phyloP scores from a whole-genome alignment of 164 flowering plant genomes.

The Macadamia tetraphylla region DNA sequence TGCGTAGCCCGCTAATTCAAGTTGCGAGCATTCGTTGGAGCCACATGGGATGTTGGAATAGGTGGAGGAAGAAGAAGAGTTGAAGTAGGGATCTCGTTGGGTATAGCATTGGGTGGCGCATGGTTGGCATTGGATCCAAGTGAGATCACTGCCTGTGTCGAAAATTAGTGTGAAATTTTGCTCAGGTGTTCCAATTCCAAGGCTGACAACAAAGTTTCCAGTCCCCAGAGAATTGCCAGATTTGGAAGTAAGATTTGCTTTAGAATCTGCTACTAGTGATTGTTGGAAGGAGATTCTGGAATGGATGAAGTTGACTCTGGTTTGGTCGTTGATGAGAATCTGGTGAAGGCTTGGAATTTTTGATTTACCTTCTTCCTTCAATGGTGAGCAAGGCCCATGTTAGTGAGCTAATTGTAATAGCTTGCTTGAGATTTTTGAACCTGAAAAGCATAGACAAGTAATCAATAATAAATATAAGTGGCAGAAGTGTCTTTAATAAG shows the following conservation, averaged over 20 bases:
- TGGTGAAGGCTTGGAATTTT: background rate
- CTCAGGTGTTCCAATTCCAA: background rate
- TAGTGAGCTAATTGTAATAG: background rate
- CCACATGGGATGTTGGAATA: slow-evolving; percentile 17
- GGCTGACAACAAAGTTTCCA: background rate
- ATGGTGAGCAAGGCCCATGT: background rate
- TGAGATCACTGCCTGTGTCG: slow-evolving; percentile 17
- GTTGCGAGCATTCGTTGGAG: background rate
- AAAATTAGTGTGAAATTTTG: background rate
- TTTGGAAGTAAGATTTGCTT: background rate
- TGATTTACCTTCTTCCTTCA: background rate
- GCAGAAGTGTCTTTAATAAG: too few species aligned
- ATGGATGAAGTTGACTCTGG: background rate
- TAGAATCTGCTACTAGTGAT: background rate
- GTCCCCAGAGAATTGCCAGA: background rate
- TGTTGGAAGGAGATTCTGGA: background rate
- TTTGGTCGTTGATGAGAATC: background rate
- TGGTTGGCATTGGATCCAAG: slow-evolving; percentile 35
- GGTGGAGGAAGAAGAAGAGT: slow-evolving; percentile 23
- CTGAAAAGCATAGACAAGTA: background rate
- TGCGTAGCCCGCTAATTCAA: too few species aligned
- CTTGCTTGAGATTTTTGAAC: background rate
- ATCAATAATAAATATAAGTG: too few species aligned
- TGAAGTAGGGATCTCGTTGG: slow-evolving; percentile 15
- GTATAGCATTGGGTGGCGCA: slow-evolving; percentile 17